Base-by-base conservation (phyloP, 257 asterid species). In the Jasminum sambac region DNA sequence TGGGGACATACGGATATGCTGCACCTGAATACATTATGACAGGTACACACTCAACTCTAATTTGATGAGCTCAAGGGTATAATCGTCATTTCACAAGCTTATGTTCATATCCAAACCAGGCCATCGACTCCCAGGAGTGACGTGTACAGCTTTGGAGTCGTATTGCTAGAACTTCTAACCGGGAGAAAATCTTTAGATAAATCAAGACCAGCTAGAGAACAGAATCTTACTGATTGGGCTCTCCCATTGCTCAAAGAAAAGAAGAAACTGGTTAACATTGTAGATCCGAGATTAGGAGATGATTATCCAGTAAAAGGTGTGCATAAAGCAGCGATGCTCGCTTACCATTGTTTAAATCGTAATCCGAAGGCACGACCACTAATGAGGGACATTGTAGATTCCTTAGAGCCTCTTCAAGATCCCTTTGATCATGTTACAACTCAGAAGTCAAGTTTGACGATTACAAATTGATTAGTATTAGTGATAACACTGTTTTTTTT, bases 161-260 rank as follows among this genome's bases (percentile, higher is more conserved):
- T 92, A 66, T 95, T 92, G 6, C 96, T 92, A 0, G 98, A 92
- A 72, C 95, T 92, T 68, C 76, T 92, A 37, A 85, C 97, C 0
- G 98, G 98, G 6, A 80, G 97, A 63, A 90, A 83, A 76, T 92
- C 96, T 1, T 50, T 92, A 77, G 98, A 92, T 38, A 89, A 87
- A 74, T 83, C 91, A 7, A 76, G 91, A 63, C 89, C 98, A 11
- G 86, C 91, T 11, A 78, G 89, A 0, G 97, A 90, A 63, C 97
- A 90, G 78, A 92, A 87, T 64, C 93, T 92, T 2, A 78, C 98
- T 0, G 98, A 92, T n/a, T 92, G 98, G 98, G 98, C 98, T 0
- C 13, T 88, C 48, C 97, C 97, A 0, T 71, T 87, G 59, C 96
- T 92, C 11, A 79, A 76, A 41, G 98, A 90, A 66, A 92, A 92